These are phyloP conservation scores for Salix suchowensis DNA, from an alignment of 345 rosid species.

Conservation along the genomic window DNA sequence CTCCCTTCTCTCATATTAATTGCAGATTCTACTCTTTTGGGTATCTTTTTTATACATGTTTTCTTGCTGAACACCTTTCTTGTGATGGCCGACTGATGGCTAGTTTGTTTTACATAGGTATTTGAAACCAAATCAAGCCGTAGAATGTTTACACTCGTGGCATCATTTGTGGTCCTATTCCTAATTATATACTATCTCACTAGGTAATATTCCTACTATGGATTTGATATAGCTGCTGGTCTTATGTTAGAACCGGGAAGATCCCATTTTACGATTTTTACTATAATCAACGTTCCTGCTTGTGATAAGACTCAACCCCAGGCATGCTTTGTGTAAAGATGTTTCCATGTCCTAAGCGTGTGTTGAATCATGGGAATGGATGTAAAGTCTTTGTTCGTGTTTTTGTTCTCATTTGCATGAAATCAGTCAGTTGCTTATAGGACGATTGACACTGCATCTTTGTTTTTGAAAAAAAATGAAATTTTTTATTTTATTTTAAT, in stretches of 20 bases:
- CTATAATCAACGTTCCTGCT: slow-evolving; percentile 16
- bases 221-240: slow-evolving; percentile 8
- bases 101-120: slow-evolving; percentile 38
- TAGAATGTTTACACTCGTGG: slow-evolving; percentile 82
- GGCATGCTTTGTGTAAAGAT: slow-evolving; percentile 28
- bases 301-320: slow-evolving; percentile 17
- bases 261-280: slow-evolving; percentile 6
- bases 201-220: slow-evolving; percentile 34
- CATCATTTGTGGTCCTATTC: slow-evolving; percentile 78
- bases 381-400: neutral
- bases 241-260: slow-evolving; percentile 19
- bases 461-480: too few relatives aligned
- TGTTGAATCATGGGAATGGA: slow-evolving; percentile 10
- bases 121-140: slow-evolving; percentile 93
- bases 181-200: slow-evolving; percentile 78
- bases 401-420: neutral
- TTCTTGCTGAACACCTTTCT: neutral
- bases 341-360: neutral
- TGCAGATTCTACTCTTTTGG: neutral
- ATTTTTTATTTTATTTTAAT: too few relatives aligned
- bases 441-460: too few relatives aligned
- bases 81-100: slow-evolving; percentile 6
- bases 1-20: neutral
- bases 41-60: neutral
- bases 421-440: neutral